Conservation (phyloP, 352 stramenopile species). For the Ophiocytium majus region DNA sequence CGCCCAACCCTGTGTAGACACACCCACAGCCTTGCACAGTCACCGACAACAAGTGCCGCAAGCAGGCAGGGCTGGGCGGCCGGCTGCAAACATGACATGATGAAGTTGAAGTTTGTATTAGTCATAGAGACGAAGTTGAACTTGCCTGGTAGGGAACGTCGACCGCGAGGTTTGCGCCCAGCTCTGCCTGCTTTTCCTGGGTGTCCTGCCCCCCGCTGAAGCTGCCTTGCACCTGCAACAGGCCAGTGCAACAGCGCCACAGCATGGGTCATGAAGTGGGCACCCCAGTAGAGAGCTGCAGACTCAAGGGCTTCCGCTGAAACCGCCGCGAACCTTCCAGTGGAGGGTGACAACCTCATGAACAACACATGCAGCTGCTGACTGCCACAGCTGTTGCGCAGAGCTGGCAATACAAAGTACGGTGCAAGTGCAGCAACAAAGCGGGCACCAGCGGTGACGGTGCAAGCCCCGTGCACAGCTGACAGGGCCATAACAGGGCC, state of each 20-base stretch:
- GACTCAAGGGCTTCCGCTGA: neutral
- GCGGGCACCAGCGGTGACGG: neutral
- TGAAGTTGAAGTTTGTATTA: no score
- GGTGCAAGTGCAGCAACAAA: neutral
- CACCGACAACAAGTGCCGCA: no score
- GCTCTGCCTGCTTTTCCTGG: conserved; percentile 94
- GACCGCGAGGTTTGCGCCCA: conserved; percentile 95
- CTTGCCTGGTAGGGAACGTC: conserved; percentile 91
- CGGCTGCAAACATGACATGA: no score
- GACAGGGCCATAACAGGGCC: no score
- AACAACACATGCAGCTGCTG: neutral
- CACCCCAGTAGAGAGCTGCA: neutral
- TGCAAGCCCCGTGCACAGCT: no score
- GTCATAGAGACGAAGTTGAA: no score
- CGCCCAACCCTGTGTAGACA: no score
- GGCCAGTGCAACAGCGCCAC: no score
- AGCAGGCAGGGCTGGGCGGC: no score
- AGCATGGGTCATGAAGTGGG: neutral
- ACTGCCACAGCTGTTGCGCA: neutral
- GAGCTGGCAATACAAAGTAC: neutral
- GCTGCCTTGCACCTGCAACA: conserved; percentile 71
- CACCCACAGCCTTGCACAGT: no score
- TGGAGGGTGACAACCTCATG: neutral
- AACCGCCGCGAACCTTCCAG: neutral
- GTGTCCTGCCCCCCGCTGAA: conserved; percentile 93